Base-by-base conservation (phyloP, 495 filamentous ascomycete genomes). In the Patellaria atrata region DNA sequence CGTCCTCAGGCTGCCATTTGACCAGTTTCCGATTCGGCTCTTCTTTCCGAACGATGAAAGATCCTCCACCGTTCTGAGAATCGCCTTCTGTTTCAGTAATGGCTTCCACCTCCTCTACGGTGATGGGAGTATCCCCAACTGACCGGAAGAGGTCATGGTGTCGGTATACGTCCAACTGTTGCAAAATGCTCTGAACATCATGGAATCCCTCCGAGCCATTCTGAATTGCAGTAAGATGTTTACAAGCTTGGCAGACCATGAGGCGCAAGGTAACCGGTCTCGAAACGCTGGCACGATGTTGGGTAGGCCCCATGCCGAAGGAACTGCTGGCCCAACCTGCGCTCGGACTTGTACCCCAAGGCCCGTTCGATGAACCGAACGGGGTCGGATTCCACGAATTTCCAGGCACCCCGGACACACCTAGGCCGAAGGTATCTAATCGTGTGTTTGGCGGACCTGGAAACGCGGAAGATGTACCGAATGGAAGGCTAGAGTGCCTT, bases 21-120 rank as follows among this genome's bases (percentile, higher is more conserved):
- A 92, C 77, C 25, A 68, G 60, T 21, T 57, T 60, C 18, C 60
- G 58, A 6, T 48, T 59, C 16, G 57, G 50, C 0, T 55, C 65
- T 26, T 71, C 64, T 25, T 67, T 65, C 30, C 63, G 63, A 37
- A 78, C 62, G 16, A 65, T 68, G 52, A 96, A 92, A 26, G 65
- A 75, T 13, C 89, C 89, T 33, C 89, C 89, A 33, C 89, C 89
- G 44, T 96, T 96, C 30, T 78, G 70, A 0, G 62, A 50, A 47
- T 81, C 91, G 38, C 89, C 89, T 51, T 89, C 78, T 1, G 86
- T 91, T 41, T 94, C 86, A 55, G 80, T 87, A 37, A 92, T 82
- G 30, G 82, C 78, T n/a, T 84, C 64, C 54, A 97, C 64, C 43
- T 93, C 85, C 19, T 71, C 60, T 33, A 79, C 61, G 2, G 61